A percentile compares a stretch with the other conserved stretches of the same genome.
phyloP scores from a whole-genome alignment of 495 filamentous ascomycete genomes.

The Xylaria palmicola region DNA sequence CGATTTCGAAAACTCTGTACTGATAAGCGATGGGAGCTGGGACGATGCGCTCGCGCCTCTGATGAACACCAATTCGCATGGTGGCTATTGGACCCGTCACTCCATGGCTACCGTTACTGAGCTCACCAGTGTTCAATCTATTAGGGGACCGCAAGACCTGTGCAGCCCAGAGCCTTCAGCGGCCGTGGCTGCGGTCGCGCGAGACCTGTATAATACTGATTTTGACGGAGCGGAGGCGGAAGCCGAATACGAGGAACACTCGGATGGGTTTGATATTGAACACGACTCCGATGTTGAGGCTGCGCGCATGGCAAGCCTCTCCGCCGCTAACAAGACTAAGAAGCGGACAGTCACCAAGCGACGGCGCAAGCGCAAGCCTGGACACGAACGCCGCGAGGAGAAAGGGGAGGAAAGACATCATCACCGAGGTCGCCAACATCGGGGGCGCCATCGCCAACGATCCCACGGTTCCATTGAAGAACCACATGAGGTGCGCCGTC shows the following conservation, averaged over 20 bases:
- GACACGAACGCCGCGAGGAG: conserved; percentile 26
- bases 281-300: conserved; percentile 43
- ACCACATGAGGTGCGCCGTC: conserved; percentile 19
- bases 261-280: conserved; percentile 29
- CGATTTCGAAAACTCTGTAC: conserved; percentile 66
- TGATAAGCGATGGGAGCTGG: conserved; percentile 65
- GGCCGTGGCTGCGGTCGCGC: conserved; percentile 42
- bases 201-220: conserved; percentile 43
- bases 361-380: conserved; percentile 40
- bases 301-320: conserved; percentile 40
- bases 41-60: conserved; percentile 71
- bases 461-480: conserved; percentile 33
- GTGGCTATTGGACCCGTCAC: conserved; percentile 42
- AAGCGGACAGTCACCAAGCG: conserved; percentile 44
- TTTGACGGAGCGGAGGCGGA: conserved; percentile 39
- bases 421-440: conserved; percentile 25
- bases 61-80: conserved; percentile 35
- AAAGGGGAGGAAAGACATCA: conserved; percentile 19
- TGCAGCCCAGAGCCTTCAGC: conserved; percentile 29
- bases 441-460: conserved; percentile 30
- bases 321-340: conserved; percentile 48
- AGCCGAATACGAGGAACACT: conserved; percentile 39
- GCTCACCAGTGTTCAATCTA: conserved; percentile 2
- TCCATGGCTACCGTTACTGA: conserved; percentile 34
- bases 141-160: neutral